Conservation (phyloP, 2,329 filamentous ascomycete genomes). For the Aspergillus sp. region DNA sequence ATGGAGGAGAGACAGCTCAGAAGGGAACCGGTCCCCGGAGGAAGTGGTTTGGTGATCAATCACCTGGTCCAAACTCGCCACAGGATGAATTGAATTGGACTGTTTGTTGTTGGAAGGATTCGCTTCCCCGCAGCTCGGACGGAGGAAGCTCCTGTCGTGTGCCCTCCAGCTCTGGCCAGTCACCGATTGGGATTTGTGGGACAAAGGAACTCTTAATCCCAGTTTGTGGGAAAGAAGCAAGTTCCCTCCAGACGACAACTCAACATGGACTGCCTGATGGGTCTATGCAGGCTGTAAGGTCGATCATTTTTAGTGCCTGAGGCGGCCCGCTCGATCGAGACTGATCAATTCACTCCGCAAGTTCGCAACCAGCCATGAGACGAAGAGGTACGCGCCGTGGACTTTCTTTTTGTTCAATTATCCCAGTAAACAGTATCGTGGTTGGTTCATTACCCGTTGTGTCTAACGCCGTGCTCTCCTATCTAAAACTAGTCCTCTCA, state of each 20-base stretch:
- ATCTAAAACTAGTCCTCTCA: conserved; percentile 28
- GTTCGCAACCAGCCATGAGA: neutral
- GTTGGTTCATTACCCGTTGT: conserved; percentile 1
- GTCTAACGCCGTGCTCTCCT: conserved; percentile 23
- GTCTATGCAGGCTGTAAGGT: conserved; percentile 6
- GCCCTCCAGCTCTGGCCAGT: neutral
- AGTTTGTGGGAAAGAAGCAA: neutral
- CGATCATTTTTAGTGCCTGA: neutral
- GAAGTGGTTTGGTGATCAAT: neutral
- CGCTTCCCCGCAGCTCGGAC: neutral
- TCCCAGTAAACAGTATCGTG: neutral
- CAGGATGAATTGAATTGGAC: neutral
- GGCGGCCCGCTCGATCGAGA: neutral
- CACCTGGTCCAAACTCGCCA: neutral
- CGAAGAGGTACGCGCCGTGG: too few species aligned
- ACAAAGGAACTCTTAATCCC: neutral
- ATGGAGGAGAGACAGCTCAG: neutral
- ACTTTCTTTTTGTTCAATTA: neutral
- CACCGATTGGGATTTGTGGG: neutral
- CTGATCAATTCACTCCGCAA: neutral
- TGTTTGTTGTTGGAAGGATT: conserved; percentile 1
- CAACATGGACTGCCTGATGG: conserved; percentile 2
- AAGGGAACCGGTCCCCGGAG: neutral
- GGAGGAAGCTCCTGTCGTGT: neutral
- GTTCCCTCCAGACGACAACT: neutral